phyloP scores from a whole-genome alignment of 1,284 basidiomycete species.

The Singerocomus inundabilis region DNA sequence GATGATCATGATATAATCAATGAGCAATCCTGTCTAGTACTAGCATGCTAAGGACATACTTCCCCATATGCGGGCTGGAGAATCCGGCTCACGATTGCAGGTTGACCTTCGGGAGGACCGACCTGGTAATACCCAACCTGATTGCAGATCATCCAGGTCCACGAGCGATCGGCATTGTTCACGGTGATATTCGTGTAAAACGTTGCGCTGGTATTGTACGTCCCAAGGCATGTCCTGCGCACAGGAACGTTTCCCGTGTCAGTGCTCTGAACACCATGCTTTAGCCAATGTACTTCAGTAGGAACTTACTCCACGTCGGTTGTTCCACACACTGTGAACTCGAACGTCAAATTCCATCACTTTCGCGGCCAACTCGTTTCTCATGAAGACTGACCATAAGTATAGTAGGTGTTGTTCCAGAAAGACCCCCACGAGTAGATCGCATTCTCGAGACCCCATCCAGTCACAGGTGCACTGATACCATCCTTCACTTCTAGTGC shows the following conservation, averaged over 20 bases:
- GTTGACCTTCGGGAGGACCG: slow-evolving; percentile 50
- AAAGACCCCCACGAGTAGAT: slow-evolving; percentile 59
- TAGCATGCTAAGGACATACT: slow-evolving; percentile 42
- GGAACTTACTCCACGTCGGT: slow-evolving; percentile 38
- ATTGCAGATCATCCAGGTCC: slow-evolving; percentile 58
- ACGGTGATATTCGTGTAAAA: slow-evolving; percentile 43
- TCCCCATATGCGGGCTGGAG: slow-evolving; percentile 58
- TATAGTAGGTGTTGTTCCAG: slow-evolving; percentile 42
- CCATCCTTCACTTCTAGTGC: too few relatives aligned
- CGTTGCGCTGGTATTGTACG: slow-evolving; percentile 39
- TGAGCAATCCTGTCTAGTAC: too few relatives aligned
- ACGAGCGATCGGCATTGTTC: slow-evolving; percentile 43
- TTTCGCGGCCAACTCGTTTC: background rate
- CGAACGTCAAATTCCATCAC: background rate
- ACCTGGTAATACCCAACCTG: slow-evolving; percentile 66
- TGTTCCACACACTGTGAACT: slow-evolving; percentile 44
- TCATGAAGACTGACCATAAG: slow-evolving; percentile 28
- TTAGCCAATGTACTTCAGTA: background rate
- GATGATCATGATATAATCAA: background rate
- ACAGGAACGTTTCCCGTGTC: background rate
- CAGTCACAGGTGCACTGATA: slow-evolving; percentile 43
- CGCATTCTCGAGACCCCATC: slow-evolving; percentile 66
- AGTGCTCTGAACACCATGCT: background rate
- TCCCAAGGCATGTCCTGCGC: slow-evolving; percentile 43
- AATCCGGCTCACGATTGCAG: slow-evolving; percentile 58